Base-by-base conservation (phyloP, 2,329 filamentous ascomycete genomes). In the Fusarium fujikuroi region DNA sequence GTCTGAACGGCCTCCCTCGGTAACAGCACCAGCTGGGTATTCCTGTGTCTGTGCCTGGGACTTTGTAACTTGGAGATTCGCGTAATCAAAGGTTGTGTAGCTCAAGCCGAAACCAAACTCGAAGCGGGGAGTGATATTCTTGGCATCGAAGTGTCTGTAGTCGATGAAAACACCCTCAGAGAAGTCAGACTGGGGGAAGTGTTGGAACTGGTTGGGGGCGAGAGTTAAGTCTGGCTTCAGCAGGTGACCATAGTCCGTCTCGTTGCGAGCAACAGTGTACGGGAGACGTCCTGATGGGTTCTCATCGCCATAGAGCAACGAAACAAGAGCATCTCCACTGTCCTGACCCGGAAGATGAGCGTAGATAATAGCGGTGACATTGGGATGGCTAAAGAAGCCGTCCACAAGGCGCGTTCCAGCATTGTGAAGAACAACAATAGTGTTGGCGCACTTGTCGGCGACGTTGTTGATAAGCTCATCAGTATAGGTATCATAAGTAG, bases 71-170 rank as follows among this genome's bases (percentile, higher is more conserved):
- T 40, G 25, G 5, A 69, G 42, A 5, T 43, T n/a, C 1, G 47
- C 5, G 8, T 68, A 69, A 19, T 69, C 49, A 1, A 93, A 94
- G 32, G 86, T 90, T 4, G 92, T 93, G 82, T 93, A 94, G 19
- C 90, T 92, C 4, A 95, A 83, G 2, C 93, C 93, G 74, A 93
- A 90, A 14, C 93, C 93, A 78, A 95, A 95, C 52, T 92, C 88
- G 79, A 94, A 95, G 4, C 91, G 85, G 0, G 91, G 88, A 1
- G 85, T 83, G 7, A 90, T 86, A 34, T 89, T 85, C 9, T 87
- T 85, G 71, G 88, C 90, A 77, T 95, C 93, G 78, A 93, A 95
- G 81, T 90, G 93, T 18, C 92, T 86, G 80, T 95, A 95, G 7
- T 93, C 93, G 39, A 36, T 70, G 5, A 70, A 70, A 4, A 70